Percentiles rank a stretch among this genome's conserved stretches.
Evolutionary conservation across 1,139 yeast genomes (phyloP).

Genomic region (Yamadazyma spencermartinsiae): DNA sequence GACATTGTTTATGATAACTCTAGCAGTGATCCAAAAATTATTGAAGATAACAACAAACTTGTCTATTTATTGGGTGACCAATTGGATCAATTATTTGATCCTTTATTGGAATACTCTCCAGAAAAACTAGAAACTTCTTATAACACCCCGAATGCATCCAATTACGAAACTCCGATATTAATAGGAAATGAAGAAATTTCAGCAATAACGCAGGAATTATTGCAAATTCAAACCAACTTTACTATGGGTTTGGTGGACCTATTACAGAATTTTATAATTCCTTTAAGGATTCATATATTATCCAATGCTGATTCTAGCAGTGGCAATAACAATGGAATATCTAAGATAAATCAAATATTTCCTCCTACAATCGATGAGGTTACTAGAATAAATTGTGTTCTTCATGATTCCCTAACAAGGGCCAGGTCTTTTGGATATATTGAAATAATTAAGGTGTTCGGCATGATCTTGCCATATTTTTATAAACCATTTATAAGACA

Average conservation of each 20-base stretch:
- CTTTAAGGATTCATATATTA: constrained; percentile 69
- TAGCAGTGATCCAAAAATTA: constrained; percentile 14
- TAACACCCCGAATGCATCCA: constrained; percentile 41
- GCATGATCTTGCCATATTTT: constrained; percentile 80
- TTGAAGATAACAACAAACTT: constrained; percentile 70
- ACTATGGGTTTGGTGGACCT: constrained; percentile 72
- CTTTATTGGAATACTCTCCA: constrained; percentile 87
- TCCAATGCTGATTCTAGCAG: constrained; percentile 17
- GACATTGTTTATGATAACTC: constrained; percentile 72
- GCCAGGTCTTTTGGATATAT: constrained; percentile 67
- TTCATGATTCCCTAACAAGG: constrained; percentile 68
- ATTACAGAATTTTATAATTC: constrained; percentile 75
- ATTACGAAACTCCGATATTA: constrained; percentile 15
- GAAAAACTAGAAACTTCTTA: constrained; percentile 76
- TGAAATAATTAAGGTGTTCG: constrained; percentile 80
- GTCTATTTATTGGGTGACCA: constrained; percentile 82
- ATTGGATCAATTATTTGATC: constrained; percentile 85
- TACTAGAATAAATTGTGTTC: constrained; percentile 81
- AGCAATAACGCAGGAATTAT: constrained; percentile 55
- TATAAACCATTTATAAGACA: constrained; percentile 91
- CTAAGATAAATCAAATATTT: constrained; percentile 71
- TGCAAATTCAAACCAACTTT: constrained; percentile 69
- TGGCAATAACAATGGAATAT: constrained; percentile 52
- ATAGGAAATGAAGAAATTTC: constrained; percentile 19
- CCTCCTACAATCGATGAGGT: constrained; percentile 97